Evolutionary conservation across 2,329 filamentous ascomycete genomes (phyloP).

Genomic region (Pseudogymnoascus sp.): DNA sequence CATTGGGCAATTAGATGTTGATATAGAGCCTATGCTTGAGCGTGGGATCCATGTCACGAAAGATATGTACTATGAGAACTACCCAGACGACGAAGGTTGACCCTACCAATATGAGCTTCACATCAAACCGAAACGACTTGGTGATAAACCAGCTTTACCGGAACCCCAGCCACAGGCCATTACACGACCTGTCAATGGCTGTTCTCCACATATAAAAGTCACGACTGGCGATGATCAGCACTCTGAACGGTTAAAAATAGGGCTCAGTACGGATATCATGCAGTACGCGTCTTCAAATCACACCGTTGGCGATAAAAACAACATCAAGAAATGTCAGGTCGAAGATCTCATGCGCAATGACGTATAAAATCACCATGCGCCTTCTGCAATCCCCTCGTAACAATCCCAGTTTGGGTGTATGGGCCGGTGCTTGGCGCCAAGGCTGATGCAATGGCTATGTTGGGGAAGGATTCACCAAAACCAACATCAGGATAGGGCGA

Average conservation of each 20-base stretch:
- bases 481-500: background rate
- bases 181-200: too few species aligned
- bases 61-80: too few species aligned
- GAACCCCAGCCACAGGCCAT: background rate
- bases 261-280: background rate
- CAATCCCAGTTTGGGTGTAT: background rate
- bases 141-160: background rate
- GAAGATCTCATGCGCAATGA: background rate
- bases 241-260: background rate
- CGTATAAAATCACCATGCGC: background rate
- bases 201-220: background rate
- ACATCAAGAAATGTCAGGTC: background rate
- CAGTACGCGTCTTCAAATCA: background rate
- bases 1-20: background rate
- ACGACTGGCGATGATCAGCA: background rate
- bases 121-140: too few species aligned
- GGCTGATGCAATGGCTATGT: background rate
- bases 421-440: background rate
- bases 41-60: too few species aligned
- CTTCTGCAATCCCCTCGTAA: background rate
- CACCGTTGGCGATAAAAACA: background rate
- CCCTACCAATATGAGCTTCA: too few species aligned
- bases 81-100: too few species aligned
- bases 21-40: background rate
- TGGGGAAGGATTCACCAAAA: background rate